Base-by-base conservation (phyloP, 2,329 filamentous ascomycete genomes). In the Ceratocystiopsis sp. region DNA sequence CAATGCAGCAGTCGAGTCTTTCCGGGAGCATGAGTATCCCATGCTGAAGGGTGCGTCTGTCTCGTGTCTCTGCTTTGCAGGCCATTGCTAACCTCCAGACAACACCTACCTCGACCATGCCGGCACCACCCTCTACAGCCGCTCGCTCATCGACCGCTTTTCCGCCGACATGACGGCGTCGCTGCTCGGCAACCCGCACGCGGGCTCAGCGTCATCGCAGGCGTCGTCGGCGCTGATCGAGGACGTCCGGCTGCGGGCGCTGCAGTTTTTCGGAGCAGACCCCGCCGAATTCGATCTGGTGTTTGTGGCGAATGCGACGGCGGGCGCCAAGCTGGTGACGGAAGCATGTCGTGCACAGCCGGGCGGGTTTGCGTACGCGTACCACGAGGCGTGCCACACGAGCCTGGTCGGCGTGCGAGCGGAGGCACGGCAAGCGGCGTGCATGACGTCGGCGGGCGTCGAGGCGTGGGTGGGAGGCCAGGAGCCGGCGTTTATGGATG, bases 181-280 rank as follows among this genome's bases (percentile, higher is more conserved):
- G 52, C 65, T 96, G 0, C 86, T 87, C 51, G 89, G 87, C 35
- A 96, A 96, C 49, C 89, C 89, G 1, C 89, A 96, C 60, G 95
- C 89, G 1, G 80, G 76, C 41, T 93, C 87, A 2, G 65, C 71
- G 14, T 80, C 86, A 3, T 93, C 89, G 0, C 84, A 91, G 54
- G 67, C 78, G 32, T 80, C 84, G 0, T 80, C 82, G 0, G 68
- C 71, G 2, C 71, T 80, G 7, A 75, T 94, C 45, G 86, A 94
- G 49, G 75, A 87, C 57, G 66, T 80, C 29, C 75, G 89, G 10
- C 61, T 85, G 34, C 69, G 75, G 14, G 67, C 84, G 3, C 63
- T 96, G 32, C 66, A 66, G 2, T 84, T 93, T 53, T 86, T 95
- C 61, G 78, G 80, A 37, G 87, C 86, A 3, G 77, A 86, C 49